Evolutionary conservation across 768 basidiomycete species (phyloP).

Genomic region (Tubosaeta brunneosetosa): DNA sequence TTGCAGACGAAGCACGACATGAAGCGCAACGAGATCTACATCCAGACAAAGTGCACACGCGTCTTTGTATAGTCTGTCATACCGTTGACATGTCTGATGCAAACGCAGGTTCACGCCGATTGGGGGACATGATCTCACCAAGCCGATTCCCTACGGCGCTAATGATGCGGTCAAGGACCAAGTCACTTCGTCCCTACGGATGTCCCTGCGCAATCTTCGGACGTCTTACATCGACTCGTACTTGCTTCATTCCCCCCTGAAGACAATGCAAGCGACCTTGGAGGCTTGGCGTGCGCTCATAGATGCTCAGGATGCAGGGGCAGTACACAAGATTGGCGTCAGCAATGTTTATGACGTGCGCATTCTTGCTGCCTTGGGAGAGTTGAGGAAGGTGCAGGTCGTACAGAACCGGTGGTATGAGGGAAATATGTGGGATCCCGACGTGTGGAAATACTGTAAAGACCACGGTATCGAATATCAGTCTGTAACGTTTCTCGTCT

Average conservation of each 20-base stretch:
- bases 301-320: slow-evolving; percentile 59
- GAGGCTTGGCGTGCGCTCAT: slow-evolving; percentile 67
- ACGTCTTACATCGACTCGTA: slow-evolving; percentile 77
- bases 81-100: not conserved
- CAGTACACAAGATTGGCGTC: slow-evolving; percentile 61
- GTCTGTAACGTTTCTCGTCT: slow-evolving; percentile 33
- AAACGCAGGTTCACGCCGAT: slow-evolving; percentile 63
- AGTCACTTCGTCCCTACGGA: slow-evolving; percentile 55
- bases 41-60: slow-evolving; percentile 69
- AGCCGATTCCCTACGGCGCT: slow-evolving; percentile 72
- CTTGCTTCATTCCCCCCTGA: slow-evolving; percentile 72
- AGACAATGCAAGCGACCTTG: slow-evolving; percentile 52
- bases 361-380: slow-evolving; percentile 48
- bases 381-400: slow-evolving; percentile 57
- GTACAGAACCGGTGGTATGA: slow-evolving; percentile 88
- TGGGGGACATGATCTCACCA: slow-evolving; percentile 62
- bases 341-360: slow-evolving; percentile 71
- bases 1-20: slow-evolving; percentile 55
- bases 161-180: slow-evolving; percentile 50
- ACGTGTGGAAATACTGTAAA: slow-evolving; percentile 61
- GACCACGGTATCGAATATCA: slow-evolving; percentile 67
- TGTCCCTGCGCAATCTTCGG: slow-evolving; percentile 62
- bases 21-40: slow-evolving; percentile 63
- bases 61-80: slow-evolving; percentile 1
- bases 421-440: slow-evolving; percentile 70